Conservation (phyloP, 768 basidiomycete genomes). For the Strobilomyces confusus region DNA sequence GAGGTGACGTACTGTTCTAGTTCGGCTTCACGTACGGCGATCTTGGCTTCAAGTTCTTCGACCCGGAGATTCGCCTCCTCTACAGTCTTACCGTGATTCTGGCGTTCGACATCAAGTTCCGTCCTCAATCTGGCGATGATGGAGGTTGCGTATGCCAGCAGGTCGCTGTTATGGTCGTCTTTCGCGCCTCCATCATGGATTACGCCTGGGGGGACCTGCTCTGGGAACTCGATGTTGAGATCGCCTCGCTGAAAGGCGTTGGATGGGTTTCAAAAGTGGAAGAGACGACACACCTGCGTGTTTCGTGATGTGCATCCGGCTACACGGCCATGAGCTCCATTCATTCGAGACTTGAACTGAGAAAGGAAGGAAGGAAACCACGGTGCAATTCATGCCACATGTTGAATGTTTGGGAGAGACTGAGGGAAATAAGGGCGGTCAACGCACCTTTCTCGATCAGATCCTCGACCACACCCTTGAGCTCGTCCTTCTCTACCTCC, state of each 20-base stretch:
- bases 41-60: constrained; percentile 45
- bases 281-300: constrained; percentile 40
- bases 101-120: constrained; percentile 44
- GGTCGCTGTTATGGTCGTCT: constrained; percentile 20
- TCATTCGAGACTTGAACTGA: constrained; percentile 45
- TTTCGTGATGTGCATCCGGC: constrained; percentile 38
- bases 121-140: constrained; percentile 41
- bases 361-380: neutral
- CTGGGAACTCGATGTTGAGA: constrained; percentile 23
- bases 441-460: constrained; percentile 59
- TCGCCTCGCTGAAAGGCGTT: constrained; percentile 13
- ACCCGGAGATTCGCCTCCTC: constrained; percentile 40
- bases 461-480: constrained; percentile 49
- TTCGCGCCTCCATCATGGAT: neutral
- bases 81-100: constrained; percentile 38
- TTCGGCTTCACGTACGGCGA: constrained; percentile 56
- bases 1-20: constrained; percentile 38
- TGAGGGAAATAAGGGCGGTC: neutral
- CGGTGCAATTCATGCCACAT: neutral
- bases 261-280: constrained; percentile 3
- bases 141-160: constrained; percentile 40
- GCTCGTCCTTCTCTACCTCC: constrained; percentile 49
- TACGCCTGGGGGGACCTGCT: constrained; percentile 7
- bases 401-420: neutral
- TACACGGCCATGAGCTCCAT: constrained; percentile 44